Conservation (phyloP, 78 protist species). For the Dictyostelium brefeldianum region DNA sequence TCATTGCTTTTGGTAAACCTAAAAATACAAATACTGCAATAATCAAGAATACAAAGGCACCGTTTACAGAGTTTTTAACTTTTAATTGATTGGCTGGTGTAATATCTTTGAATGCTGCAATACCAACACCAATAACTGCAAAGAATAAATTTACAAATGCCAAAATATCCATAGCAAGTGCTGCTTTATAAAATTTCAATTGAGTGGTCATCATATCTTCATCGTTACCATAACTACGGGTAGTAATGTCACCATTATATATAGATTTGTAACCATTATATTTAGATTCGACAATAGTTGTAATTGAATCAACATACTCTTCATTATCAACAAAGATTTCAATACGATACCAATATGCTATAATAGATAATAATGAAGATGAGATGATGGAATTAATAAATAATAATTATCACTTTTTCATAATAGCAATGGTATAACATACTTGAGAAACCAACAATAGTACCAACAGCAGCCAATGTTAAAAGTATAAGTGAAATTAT, state of each 20-base stretch:
- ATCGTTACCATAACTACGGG: neutral
- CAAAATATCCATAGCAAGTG: neutral
- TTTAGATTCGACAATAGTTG: neutral
- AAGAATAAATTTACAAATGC: constrained; percentile 9
- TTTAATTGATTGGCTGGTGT: neutral
- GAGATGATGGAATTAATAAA: too few relatives aligned
- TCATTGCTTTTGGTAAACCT: neutral
- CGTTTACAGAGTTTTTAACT: constrained; percentile 4
- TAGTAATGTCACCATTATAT: neutral
- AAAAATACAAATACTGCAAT: neutral
- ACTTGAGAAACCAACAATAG: neutral
- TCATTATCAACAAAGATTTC: neutral
- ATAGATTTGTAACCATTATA: neutral
- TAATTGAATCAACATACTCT: too few relatives aligned
- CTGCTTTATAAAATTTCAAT: neutral
- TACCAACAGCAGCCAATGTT: neutral
- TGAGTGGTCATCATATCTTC: neutral
- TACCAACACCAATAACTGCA: neutral
- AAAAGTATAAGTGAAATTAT: neutral
- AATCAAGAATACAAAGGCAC: neutral
- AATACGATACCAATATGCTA: neutral
- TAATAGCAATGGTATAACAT: too few relatives aligned
- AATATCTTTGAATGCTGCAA: neutral
- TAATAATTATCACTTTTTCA: too few relatives aligned
- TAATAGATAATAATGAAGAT: too few relatives aligned